phyloP scores from a whole-genome alignment of 371 early-diverging fungal genomes.

The Mucor piriformis region DNA sequence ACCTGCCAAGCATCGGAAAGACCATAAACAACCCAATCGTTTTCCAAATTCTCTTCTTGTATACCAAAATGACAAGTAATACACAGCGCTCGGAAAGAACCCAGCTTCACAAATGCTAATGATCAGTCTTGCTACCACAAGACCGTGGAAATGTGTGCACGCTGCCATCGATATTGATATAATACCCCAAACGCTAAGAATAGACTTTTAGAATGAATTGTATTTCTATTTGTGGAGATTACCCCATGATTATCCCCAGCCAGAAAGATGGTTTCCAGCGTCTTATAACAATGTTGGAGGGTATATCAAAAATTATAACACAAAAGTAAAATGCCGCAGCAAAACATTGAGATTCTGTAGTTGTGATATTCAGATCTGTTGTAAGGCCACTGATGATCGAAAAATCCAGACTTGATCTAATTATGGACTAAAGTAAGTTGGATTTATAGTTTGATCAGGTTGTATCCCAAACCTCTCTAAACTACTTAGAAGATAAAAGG shows the following conservation, averaged over 20 bases:
- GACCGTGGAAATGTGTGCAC: constrained; percentile 32
- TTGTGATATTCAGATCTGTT: constrained; percentile 26
- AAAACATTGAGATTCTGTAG: constrained; percentile 35
- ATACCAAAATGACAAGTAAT: constrained; percentile 41
- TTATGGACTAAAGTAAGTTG: neutral
- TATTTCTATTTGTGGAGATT: constrained; percentile 1
- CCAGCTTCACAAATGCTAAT: constrained; percentile 53
- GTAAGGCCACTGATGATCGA: constrained; percentile 31
- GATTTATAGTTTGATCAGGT: neutral
- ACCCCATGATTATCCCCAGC: constrained; percentile 35
- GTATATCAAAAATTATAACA: constrained; percentile 33
- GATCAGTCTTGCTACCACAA: constrained; percentile 56
- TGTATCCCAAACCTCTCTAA: constrained; percentile 17
- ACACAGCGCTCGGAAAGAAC: constrained; percentile 37
- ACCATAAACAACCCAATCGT: constrained; percentile 42
- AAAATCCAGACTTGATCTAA: constrained; percentile 36
- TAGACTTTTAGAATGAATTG: neutral
- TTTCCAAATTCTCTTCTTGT: constrained; percentile 34
- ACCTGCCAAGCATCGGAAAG: constrained; percentile 41
- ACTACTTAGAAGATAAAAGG: constrained; percentile 13
- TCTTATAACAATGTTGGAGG: constrained; percentile 38
- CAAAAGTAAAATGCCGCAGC: constrained; percentile 29
- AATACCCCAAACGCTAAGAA: constrained; percentile 33
- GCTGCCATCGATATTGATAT: constrained; percentile 30
- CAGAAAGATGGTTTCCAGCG: constrained; percentile 38